Evolutionary conservation across 192 early-diverging fungal genomes (phyloP), one percentile per base, ranked within the genome.

Genomic region (Mycoemilia scoparia): DNA sequence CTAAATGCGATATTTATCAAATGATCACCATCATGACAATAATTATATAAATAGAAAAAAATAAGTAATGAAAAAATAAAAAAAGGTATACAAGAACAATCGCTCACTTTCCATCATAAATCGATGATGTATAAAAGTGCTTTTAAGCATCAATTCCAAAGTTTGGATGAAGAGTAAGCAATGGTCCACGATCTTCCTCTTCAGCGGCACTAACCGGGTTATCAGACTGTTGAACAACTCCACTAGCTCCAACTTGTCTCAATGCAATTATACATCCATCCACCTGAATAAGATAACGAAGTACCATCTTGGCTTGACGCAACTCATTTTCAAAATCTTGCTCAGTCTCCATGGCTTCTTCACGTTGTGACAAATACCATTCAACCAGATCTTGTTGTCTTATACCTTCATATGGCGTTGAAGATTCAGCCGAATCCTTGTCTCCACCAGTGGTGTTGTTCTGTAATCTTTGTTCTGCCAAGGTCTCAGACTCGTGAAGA

Each of bases 311-410:
- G 21, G 74, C 62, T 30, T 75, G 53, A n/a, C 60, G 66, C 35
- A 46, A 43, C 36, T 87, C 74, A n/a, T 40, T 26, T 5, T 41
- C 36, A 22, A 75, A 59, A 6, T 67, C 59, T 16, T 84, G 73
- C 46, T 77, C 76, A 11, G 44, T 41, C 26, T 73, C 64, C 16
- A 85, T 42, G 11, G 38, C 49, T 21, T 73, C 65, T 41, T 81
- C 78, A 33, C 61, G 49, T 48, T 66, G 55, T 36, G 73, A 68
- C n/a, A 85, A 36, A 39, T 77, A 87, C 73, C 77, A 82, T 15
- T 70, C 64, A 1, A 82, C 47, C 11, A 87, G 44, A 6, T 69
- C 71, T 3, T 49, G 57, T 19, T 56, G 53, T n/a, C 59, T 53
- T 45, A 76, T 39, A 22, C 62, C 56, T 31, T 62, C 57, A 2